Evolutionary conservation across 352 stramenopile species (phyloP), one percentile per base, ranked within the genome.

Genomic region (Paralagenidium karlingii): DNA sequence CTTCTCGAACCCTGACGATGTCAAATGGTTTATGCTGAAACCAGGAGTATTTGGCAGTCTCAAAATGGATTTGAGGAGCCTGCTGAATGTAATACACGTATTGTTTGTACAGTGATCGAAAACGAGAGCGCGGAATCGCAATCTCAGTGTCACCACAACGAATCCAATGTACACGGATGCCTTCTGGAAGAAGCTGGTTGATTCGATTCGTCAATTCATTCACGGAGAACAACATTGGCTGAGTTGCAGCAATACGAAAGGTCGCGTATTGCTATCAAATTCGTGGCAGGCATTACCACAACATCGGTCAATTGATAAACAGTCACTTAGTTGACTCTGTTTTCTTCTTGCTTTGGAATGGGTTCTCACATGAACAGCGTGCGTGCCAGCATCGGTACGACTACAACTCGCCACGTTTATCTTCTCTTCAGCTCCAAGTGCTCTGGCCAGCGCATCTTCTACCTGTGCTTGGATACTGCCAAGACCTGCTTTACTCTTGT

Each of bases 21-120:
- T 88, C 56, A 13, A 92, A 37, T 40, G 56, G 58, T 34, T 70
- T 65, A 12, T 73, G 68, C n/a, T 89, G 57, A 32, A 85, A 92
- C 75, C 75, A 92, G 44, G 78, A 86, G 44, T 64, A 87, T 34
- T 77, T 84, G 40, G 68, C 62, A 9, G 79, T 47, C 27, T 82
- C 53, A 19, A 86, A 53, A 46, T 85, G 60, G 0, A 75, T 75
- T 10, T 75, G 69, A 34, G 75, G 42, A 3, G 75, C 78, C 55
- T 92, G 78, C 41, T 92, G 75, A 54, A 92, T 63, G 53, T 92
- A 92, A 65, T 92, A 92, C 29, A 92, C 60, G 50, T 92, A 92
- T 58, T 88, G 86, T 45, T 92, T 92, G 63, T 76, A 83, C 16
- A 63, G 65, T 26, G 78, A 88, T 5, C 75, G 76, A 46, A 85